Base-by-base conservation (phyloP, 106 monocot species). In the Allium sativum region DNA sequence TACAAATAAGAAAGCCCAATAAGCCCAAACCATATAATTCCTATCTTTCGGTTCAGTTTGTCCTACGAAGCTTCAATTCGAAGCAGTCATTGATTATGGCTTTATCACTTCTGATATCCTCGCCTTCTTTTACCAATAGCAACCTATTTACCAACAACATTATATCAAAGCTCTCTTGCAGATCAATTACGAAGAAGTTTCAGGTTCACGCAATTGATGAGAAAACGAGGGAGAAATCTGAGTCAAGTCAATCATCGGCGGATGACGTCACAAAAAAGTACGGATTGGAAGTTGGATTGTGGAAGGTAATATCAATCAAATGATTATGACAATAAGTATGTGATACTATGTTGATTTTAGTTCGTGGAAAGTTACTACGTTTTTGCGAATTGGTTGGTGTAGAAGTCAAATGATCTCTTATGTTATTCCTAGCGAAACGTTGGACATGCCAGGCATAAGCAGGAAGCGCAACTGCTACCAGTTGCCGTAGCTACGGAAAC, bases 211-310 rank as follows among this genome's bases (percentile, higher is more conserved):
- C 90, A 12, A 10, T 81, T 14, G 86, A 76, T 55, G 86, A 80
- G 62, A 31, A 31, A 31, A 86, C 80, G 9, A 80, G 75, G 52
- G 72, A 91, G 67, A 64, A 74, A 61, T 68, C 40, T 17, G 52
- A 44, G 50, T 46, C 64, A 9, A 52, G 50, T 8, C 51, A 13
- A 31, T 56, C 73, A 31, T 65, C 76, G 2, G 48, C 81, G 18
- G 89, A 94, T 20, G 83, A 94, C 58, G 44, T 77, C 21, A 95
- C 90, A 7, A 52, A 87, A 67, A 95, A 86, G 65, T 90, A 74
- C 66, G 94, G 94, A 15, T 83, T 95, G 55, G 94, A 95, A 65
- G 67, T 86, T 41, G 94, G 94, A 58, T 80, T 95, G 12, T 95
- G 89, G 86, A 95, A 95, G 86, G 94, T 90, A 55, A 62, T 47